phyloP scores from a whole-genome alignment of 1,284 basidiomycete genomes.

The Rhodotorula sp. region DNA sequence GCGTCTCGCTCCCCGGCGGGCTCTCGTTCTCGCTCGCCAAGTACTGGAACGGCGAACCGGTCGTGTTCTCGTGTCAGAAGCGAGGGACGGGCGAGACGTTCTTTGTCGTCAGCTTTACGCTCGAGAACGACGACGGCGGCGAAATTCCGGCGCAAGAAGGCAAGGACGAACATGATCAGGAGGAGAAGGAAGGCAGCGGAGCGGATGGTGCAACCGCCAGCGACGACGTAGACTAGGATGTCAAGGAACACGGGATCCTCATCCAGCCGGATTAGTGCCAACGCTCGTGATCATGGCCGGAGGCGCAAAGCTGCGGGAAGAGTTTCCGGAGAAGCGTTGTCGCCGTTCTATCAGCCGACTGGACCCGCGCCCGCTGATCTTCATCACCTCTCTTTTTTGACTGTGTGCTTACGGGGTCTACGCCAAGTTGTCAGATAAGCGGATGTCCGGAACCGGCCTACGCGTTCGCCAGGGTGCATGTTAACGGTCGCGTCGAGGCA shows the following conservation, averaged over 20 bases:
- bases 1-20: conserved; percentile 35
- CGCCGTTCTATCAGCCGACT: not conserved
- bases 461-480: too few species aligned
- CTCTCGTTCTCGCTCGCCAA: conserved; percentile 30
- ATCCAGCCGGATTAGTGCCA: not conserved
- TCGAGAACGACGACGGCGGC: conserved; percentile 22
- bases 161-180: not conserved
- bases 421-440: too few species aligned
- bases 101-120: conserved; percentile 35
- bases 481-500: too few species aligned
- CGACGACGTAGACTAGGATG: conserved; percentile 14
- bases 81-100: conserved; percentile 14
- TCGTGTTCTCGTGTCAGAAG: conserved; percentile 17
- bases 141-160: not conserved
- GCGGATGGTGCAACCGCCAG: not conserved
- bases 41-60: conserved; percentile 36
- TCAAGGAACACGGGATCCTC: too few species aligned
- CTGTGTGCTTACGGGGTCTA: too few species aligned
- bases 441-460: too few species aligned
- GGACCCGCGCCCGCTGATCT: too few species aligned
- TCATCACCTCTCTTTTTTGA: too few species aligned
- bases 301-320: not conserved
- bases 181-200: not conserved
- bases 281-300: not conserved
- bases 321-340: not conserved